These are phyloP conservation scores for Macadamia tetraphylla DNA, from an alignment of 164 flowering plant species.

Conservation along the genomic window DNA sequence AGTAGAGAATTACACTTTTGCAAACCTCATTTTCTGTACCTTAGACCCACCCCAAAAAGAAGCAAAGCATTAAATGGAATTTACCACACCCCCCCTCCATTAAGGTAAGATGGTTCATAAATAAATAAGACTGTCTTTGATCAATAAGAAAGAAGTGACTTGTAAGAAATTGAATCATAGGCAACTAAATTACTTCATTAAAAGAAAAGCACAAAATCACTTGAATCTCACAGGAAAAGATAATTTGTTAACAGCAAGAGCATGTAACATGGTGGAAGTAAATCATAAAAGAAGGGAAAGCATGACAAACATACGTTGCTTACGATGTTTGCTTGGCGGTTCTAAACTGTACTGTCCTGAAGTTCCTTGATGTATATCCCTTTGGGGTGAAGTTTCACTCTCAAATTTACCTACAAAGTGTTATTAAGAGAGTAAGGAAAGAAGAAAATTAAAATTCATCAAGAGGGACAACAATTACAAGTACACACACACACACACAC, in stretches of 20 bases:
- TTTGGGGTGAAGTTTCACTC: conserved; percentile 9
- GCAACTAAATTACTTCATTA: background rate
- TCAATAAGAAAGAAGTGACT: background rate
- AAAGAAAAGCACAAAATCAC: background rate
- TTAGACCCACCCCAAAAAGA: background rate
- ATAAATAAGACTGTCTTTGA: background rate
- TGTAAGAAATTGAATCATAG: background rate
- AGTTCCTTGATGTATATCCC: conserved; percentile 5
- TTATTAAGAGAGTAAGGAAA: background rate
- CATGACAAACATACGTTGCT: conserved; percentile 38
- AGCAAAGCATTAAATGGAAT: background rate
- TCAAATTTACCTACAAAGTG: conserved; percentile 18
- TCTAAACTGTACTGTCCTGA: conserved; percentile 9
- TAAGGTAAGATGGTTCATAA: background rate
- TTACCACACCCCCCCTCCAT: too few species aligned
- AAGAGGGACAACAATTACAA: background rate
- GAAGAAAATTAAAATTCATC: background rate
- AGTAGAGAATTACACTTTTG: background rate
- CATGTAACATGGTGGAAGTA: background rate
- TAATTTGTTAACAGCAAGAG: background rate
- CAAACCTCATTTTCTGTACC: background rate
- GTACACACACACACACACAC: too few species aligned
- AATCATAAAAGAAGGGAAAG: background rate
- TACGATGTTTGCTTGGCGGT: conserved; percentile 34
- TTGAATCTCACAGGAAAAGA: background rate